Evolutionary conservation across 345 rosid species (phyloP).

Genomic region (Atalantia buxifolia): DNA sequence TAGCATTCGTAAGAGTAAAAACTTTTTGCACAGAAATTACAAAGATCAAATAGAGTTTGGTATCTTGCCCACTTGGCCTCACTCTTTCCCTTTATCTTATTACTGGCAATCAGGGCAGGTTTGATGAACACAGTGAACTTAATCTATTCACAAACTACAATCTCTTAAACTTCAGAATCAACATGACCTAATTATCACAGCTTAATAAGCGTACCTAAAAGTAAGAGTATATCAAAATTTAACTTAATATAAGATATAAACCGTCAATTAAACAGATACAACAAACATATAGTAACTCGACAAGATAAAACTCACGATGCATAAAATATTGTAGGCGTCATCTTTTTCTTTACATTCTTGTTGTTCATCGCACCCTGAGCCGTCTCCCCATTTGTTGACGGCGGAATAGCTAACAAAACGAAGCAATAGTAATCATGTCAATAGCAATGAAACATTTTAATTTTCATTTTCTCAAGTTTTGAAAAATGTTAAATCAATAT

Average conservation of each 20-base stretch:
- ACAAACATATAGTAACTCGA: too few relatives aligned
- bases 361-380: conserved; percentile 31
- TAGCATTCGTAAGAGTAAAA: neutral
- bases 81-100: neutral
- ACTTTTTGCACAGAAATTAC: neutral
- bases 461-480: neutral
- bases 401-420: conserved; percentile 33
- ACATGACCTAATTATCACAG: neutral
- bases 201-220: neutral
- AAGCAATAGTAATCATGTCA: neutral
- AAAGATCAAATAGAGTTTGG: too few relatives aligned
- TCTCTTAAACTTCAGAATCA: neutral
- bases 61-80: neutral
- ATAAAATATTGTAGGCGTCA: conserved; percentile 61
- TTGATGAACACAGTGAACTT: neutral
- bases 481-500: neutral
- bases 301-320: conserved; percentile 57
- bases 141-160: neutral
- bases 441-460: neutral
- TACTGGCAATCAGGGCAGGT: neutral
- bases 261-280: neutral
- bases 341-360: conserved; percentile 51
- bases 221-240: neutral
- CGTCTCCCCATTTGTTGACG: conserved; percentile 30
- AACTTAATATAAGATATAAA: too few relatives aligned